phyloP scores from a whole-genome alignment of 1,284 basidiomycete species.

The Microstroma glucosiphilum region DNA sequence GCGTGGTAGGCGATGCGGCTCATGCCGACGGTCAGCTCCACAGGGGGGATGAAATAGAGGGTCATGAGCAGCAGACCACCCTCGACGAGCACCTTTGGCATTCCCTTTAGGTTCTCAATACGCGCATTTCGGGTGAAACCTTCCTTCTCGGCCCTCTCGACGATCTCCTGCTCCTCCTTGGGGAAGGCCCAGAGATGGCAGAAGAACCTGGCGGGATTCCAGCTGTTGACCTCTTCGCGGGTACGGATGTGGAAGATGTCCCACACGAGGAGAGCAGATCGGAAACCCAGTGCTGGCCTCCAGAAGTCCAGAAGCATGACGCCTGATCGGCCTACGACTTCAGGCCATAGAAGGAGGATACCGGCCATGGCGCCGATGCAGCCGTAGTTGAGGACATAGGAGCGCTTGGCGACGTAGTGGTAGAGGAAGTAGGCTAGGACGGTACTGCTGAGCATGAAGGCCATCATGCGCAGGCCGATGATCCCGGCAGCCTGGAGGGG shows the following conservation, averaged over 20 bases:
- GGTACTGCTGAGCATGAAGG: slow-evolving; percentile 31
- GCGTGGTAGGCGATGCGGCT: slow-evolving; percentile 36
- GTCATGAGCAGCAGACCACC: slow-evolving; percentile 24
- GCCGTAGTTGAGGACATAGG: slow-evolving; percentile 23
- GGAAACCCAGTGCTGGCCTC: slow-evolving; percentile 46
- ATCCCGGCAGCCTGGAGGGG: slow-evolving; percentile 24
- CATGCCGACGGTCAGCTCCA: slow-evolving; percentile 32
- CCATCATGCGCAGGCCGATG: slow-evolving; percentile 24
- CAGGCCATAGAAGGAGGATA: slow-evolving; percentile 38
- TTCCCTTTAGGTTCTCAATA: slow-evolving; percentile 32
- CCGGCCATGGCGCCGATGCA: slow-evolving; percentile 17
- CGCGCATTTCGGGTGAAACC: slow-evolving; percentile 33
- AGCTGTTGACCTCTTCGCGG: slow-evolving; percentile 34
- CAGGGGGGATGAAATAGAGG: slow-evolving; percentile 44
- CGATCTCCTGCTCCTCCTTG: slow-evolving; percentile 31
- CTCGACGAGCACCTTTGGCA: slow-evolving; percentile 35
- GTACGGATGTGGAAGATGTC: slow-evolving; percentile 46
- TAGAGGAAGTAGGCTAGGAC: slow-evolving; percentile 36
- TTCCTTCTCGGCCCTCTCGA: slow-evolving; percentile 27
- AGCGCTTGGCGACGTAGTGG: slow-evolving; percentile 29
- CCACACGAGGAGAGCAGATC: slow-evolving; percentile 40
- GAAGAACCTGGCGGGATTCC: slow-evolving; percentile 36
- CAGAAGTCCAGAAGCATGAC: slow-evolving; percentile 45
- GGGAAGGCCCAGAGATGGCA: slow-evolving; percentile 49
- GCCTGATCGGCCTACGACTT: slow-evolving; percentile 32